Conservation (phyloP, 1,284 basidiomycete species). For the Cryptococcus sp. region DNA sequence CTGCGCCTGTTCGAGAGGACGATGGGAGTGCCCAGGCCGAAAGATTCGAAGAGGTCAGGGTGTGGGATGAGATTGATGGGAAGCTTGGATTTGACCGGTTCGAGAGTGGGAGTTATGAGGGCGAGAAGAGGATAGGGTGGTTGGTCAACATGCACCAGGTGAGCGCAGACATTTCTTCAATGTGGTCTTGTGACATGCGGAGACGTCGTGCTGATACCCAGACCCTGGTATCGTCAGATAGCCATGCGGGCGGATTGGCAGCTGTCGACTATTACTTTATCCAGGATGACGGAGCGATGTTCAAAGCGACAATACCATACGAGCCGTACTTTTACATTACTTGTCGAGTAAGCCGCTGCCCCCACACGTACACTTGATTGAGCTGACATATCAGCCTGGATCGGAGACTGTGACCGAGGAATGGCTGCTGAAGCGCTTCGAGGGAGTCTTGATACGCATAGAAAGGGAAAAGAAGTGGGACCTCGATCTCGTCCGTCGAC, state of each 20-base stretch:
- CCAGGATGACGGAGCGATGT: constrained; percentile 91
- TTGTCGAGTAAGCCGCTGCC: constrained; percentile 62
- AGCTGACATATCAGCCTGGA: constrained; percentile 56
- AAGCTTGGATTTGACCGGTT: constrained; percentile 80
- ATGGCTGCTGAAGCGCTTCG: constrained; percentile 90
- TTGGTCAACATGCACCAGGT: constrained; percentile 98
- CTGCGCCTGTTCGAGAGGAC: constrained; percentile 65
- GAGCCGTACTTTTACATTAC: constrained; percentile 93
- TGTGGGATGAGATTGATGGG: constrained; percentile 85
- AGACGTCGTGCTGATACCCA: background rate
- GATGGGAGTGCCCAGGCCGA: constrained; percentile 79
- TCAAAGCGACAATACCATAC: constrained; percentile 88
- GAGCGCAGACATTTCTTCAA: constrained; percentile 37
- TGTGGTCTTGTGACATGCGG: background rate
- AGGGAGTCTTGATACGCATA: constrained; percentile 74
- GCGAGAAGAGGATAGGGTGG: constrained; percentile 75
- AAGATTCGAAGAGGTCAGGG: constrained; percentile 67
- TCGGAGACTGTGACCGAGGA: constrained; percentile 90
- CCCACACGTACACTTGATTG: background rate
- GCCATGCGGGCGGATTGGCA: constrained; percentile 79
- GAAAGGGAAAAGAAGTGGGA: constrained; percentile 86
- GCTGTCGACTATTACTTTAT: constrained; percentile 98
- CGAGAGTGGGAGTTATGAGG: constrained; percentile 56
- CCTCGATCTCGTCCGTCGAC: constrained; percentile 66
- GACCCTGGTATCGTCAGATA: background rate